Base-by-base conservation (phyloP, 2,329 filamentous ascomycete species). In the Teratosphaeria gauchensis region DNA sequence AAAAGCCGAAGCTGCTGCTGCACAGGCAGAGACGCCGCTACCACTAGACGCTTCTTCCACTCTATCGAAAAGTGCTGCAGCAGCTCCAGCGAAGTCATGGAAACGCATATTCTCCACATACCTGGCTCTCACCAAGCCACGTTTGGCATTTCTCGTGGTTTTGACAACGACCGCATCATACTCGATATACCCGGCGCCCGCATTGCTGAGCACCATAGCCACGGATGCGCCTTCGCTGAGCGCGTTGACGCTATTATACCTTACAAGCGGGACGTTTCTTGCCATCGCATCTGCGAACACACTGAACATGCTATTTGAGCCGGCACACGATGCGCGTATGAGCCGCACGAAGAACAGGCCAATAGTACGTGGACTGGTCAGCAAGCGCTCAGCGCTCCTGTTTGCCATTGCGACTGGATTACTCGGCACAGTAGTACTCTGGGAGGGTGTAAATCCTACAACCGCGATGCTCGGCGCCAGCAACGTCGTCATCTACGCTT, bases 281-380 rank as follows among this genome's bases (percentile, higher is more conserved):
- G 94, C 90, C 72, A 89, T 85, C n/a, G 90, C 92, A 51, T 90
- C 88, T 60, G 94, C 94, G 51, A 99, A 99, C 72, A 84, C 94
- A 1, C 80, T 97, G 64, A 99, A 99, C 75, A 99, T 99, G 94
- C 84, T 96, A 59, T 91, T 96, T 75, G 94, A 99, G 75, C 89
- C 86, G 9, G 81, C 86, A 60, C 92, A 92, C 70, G 94, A 99
- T 73, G 90, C 91, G 53, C 85, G 88, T 68, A 99, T 99, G 94
- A 86, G 83, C 38, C 85, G 94, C n/a, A 99, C 94, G 1, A 83
- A 90, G 31, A 96, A 96, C 66, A 78, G 94, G 4, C 94, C 94
- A 0, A 79, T 99, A 0, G 94, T 96, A 3, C 84, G 94, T 54
- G 84, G 85, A 7, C 82, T 99, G 1, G 79, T 99, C 48, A 86